Evolutionary conservation across 2,329 filamentous ascomycete species (phyloP).

Genomic region (Neonectria ditissima): DNA sequence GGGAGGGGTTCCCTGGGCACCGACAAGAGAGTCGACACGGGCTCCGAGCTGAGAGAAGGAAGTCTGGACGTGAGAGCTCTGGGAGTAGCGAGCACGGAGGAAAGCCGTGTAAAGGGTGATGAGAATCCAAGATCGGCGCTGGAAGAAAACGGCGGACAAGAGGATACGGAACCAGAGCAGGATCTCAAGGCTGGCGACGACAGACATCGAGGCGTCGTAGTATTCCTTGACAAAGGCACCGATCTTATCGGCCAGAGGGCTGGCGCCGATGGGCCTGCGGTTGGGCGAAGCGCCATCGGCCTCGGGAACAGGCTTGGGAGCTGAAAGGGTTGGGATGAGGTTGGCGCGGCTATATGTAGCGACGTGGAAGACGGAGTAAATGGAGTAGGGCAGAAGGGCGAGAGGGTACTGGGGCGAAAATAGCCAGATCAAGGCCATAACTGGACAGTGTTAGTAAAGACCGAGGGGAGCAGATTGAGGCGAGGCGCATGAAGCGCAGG

Average conservation of each 20-base stretch:
- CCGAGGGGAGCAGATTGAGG: not conserved
- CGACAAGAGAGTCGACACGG: slow-evolving; percentile 82
- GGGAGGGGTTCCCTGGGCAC: slow-evolving; percentile 88
- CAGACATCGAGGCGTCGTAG: slow-evolving; percentile 95
- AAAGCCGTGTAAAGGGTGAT: slow-evolving; percentile 89
- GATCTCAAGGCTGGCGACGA: slow-evolving; percentile 91
- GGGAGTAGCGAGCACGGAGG: slow-evolving; percentile 87
- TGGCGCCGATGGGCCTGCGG: slow-evolving; percentile 60
- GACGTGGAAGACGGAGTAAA: slow-evolving; percentile 99
- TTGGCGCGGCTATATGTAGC: slow-evolving; percentile 96
- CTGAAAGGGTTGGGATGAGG: slow-evolving; percentile 87
- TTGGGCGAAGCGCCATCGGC: slow-evolving; percentile 63
- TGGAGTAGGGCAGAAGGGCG: slow-evolving; percentile 91
- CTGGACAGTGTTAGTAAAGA: slow-evolving; percentile 58
- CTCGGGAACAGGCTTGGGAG: slow-evolving; percentile 66
- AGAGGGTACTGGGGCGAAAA: slow-evolving; percentile 89
- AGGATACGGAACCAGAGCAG: slow-evolving; percentile 86
- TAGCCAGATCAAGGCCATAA: slow-evolving; percentile 95
- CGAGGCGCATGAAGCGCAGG: not conserved
- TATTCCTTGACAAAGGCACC: slow-evolving; percentile 97
- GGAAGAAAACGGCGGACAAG: slow-evolving; percentile 85
- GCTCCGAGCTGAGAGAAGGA: slow-evolving; percentile 79
- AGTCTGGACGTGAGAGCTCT: slow-evolving; percentile 93
- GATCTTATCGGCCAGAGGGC: slow-evolving; percentile 82
- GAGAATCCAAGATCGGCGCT: slow-evolving; percentile 90